Conservation (phyloP, 1,139 yeast species). For the Zygoascus meyerae region DNA sequence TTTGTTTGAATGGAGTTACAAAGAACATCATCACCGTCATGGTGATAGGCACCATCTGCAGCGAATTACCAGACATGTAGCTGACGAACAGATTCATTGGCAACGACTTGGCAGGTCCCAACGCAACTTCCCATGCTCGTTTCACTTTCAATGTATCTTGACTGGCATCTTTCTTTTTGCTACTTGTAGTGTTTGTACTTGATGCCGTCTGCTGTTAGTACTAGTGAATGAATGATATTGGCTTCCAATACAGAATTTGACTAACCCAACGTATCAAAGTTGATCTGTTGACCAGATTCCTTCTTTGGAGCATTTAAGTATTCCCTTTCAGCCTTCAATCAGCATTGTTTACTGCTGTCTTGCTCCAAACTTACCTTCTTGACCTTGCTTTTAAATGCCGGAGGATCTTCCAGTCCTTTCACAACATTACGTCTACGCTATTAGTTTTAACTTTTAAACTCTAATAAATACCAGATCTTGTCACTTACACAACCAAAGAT, state of each 20-base stretch:
- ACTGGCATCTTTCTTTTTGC: constrained; percentile 4
- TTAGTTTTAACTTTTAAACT: not conserved
- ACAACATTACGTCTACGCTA: constrained; percentile 2
- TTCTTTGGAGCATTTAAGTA: too few species aligned
- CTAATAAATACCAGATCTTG: not conserved
- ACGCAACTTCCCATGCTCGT: constrained; percentile 85
- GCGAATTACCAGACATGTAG: constrained; percentile 87
- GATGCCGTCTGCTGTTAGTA: too few species aligned
- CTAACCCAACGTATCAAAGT: too few species aligned
- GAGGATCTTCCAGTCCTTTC: constrained; percentile 4
- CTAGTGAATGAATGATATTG: not conserved
- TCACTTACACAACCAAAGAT: constrained; percentile 6
- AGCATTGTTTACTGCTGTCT: too few species aligned
- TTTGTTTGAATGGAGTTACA: constrained; percentile 67
- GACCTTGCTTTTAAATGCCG: constrained; percentile 7
- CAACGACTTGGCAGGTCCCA: constrained; percentile 73
- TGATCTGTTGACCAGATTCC: too few species aligned
- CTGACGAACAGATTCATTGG: constrained; percentile 91
- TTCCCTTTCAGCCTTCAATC: too few species aligned
- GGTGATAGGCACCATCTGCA: constrained; percentile 85
- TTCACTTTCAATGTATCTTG: constrained; percentile 29
- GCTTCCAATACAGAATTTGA: too few species aligned
- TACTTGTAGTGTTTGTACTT: not conserved
- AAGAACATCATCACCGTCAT: constrained; percentile 81
- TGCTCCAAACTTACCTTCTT: constrained; percentile 1